phyloP scores from a whole-genome alignment of 345 rosid species.

The Syzygium aromaticum region DNA sequence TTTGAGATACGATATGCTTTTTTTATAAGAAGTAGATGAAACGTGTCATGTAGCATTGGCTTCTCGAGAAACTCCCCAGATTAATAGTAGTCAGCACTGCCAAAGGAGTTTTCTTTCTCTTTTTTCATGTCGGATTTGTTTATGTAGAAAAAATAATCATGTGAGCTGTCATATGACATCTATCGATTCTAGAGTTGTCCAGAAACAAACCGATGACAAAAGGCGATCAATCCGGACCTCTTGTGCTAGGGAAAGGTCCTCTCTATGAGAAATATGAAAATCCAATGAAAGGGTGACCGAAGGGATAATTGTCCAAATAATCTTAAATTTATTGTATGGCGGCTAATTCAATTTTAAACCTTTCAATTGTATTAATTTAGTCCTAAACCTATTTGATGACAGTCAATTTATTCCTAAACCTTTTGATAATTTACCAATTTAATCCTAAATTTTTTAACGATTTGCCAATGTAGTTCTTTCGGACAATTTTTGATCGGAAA shows the following conservation, averaged over 20 bases:
- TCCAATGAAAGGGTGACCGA: neutral
- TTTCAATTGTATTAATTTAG: too few species aligned
- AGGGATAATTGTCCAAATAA: neutral
- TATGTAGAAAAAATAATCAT: neutral
- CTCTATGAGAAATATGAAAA: neutral
- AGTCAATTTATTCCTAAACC: too few species aligned
- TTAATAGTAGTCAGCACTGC: neutral
- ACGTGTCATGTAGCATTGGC: too few species aligned
- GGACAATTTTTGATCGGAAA: too few species aligned
- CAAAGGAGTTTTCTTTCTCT: neutral
- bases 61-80: too few species aligned
- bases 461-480: too few species aligned
- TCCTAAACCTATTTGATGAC: too few species aligned
- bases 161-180: neutral
- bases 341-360: fast-evolving
- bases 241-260: neutral
- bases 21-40: too few species aligned
- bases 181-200: neutral
- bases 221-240: neutral
- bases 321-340: too few species aligned
- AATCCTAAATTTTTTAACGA: too few species aligned
- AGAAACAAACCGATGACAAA: neutral
- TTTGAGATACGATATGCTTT: too few species aligned
- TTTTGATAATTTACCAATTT: too few species aligned
- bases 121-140: neutral